phyloP scores from a whole-genome alignment of 768 basidiomycete species.

The Hericium coralloides region DNA sequence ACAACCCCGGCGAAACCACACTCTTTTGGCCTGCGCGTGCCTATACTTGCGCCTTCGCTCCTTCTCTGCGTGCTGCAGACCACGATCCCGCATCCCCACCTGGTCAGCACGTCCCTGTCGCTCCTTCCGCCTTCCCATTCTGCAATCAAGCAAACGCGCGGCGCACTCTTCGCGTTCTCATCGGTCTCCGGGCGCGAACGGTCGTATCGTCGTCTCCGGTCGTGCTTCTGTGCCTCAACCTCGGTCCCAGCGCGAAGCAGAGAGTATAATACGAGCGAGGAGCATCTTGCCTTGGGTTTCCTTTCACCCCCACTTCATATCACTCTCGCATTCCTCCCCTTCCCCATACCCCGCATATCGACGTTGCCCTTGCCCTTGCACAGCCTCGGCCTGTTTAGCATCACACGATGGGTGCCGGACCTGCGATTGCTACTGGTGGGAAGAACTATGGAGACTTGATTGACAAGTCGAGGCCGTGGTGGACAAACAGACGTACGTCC shows the following conservation, averaged over 20 bases:
- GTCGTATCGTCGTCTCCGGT: background rate
- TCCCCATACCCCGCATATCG: background rate
- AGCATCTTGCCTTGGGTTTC: background rate
- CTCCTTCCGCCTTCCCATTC: too few relatives aligned
- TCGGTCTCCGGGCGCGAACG: background rate
- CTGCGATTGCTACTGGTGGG: background rate
- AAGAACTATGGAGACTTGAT: background rate
- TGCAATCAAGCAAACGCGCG: background rate
- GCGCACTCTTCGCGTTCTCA: background rate
- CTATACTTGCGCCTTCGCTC: background rate
- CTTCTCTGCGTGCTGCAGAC: background rate
- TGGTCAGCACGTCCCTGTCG: background rate
- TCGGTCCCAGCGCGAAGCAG: background rate
- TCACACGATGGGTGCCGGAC: background rate
- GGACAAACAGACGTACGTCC: background rate
- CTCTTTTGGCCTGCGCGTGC: background rate
- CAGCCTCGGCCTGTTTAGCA: background rate
- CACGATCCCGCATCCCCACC: background rate
- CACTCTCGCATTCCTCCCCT: background rate
- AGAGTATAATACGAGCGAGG: background rate
- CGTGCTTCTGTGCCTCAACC: background rate
- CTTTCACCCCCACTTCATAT: background rate
- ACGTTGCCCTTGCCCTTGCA: background rate
- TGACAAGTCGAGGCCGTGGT: background rate
- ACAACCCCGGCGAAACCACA: background rate